Conservation (phyloP, 495 filamentous ascomycete species). For the Amorphotheca resinae region DNA sequence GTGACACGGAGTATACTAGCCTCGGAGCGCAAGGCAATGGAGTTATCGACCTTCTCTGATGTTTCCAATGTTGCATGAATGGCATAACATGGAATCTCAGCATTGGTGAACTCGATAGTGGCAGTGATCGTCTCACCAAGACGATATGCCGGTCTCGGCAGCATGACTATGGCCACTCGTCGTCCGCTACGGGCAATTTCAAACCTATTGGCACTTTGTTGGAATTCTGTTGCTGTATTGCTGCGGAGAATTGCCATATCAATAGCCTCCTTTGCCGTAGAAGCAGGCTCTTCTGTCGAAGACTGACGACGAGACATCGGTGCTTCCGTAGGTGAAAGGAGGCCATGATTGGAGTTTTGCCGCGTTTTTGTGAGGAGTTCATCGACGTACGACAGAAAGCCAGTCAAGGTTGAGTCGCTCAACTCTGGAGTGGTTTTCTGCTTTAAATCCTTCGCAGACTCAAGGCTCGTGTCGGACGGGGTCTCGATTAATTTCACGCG, state of each 20-base stretch:
- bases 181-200: constrained; percentile 83
- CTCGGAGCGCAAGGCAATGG: constrained; percentile 70
- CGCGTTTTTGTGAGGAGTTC: constrained; percentile 56
- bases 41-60: constrained; percentile 61
- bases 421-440: constrained; percentile 17
- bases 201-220: constrained; percentile 72
- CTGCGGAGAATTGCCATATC: constrained; percentile 77
- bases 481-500: constrained; percentile 40
- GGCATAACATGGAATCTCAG: constrained; percentile 67
- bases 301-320: constrained; percentile 40
- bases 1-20: constrained; percentile 79
- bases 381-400: constrained; percentile 69
- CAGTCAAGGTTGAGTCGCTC: constrained; percentile 28
- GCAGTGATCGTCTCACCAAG: constrained; percentile 77
- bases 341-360: constrained; percentile 40
- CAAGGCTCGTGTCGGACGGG: constrained; percentile 4
- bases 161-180: constrained; percentile 74
- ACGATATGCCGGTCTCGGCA: constrained; percentile 83
- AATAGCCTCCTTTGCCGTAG: constrained; percentile 71
- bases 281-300: constrained; percentile 28
- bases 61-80: constrained; percentile 66
- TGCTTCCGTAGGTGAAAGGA: constrained; percentile 55
- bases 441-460: constrained; percentile 6
- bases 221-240: constrained; percentile 46
- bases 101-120: constrained; percentile 66